Evolutionary conservation across 2,329 filamentous ascomycete genomes (phyloP).

Genomic region (Aureobasidium melanogenum): DNA sequence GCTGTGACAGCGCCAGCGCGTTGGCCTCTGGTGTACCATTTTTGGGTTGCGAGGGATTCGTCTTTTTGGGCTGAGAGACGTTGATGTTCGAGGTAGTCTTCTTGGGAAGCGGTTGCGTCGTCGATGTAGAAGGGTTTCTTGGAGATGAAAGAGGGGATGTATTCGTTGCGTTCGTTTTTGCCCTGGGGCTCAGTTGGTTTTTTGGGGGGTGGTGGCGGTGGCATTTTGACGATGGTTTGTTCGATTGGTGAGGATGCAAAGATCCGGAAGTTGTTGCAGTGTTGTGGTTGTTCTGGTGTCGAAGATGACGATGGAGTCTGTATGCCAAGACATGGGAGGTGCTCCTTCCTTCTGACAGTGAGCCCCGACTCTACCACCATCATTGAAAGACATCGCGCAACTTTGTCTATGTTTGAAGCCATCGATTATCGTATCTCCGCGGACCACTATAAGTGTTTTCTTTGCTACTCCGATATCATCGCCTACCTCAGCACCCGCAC

Average conservation of each 20-base stretch:
- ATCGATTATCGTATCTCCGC: neutral
- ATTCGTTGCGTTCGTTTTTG: conserved; percentile 87
- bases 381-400: neutral
- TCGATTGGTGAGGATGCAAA: neutral
- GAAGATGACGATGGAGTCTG: neutral
- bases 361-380: neutral
- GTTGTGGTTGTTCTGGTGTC: neutral
- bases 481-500: neutral
- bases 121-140: conserved; percentile 95
- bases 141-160: conserved; percentile 96
- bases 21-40: conserved; percentile 90
- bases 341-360: neutral
- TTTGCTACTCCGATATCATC: neutral
- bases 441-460: neutral
- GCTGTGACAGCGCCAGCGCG: conserved; percentile 69
- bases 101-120: conserved; percentile 59
- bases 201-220: conserved; percentile 48
- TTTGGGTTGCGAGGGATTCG: conserved; percentile 50
- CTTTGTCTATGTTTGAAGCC: neutral
- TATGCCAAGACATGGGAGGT: neutral
- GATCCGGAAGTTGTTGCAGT: neutral
- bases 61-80: conserved; percentile 65
- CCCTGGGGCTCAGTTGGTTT: conserved; percentile 59
- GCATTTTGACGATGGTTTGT: neutral
- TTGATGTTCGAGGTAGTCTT: conserved; percentile 95